Percentiles rank a stretch among this genome's conserved stretches.
phyloP scores from a whole-genome alignment of 1,284 basidiomycete genomes.

The Irpex sp. region DNA sequence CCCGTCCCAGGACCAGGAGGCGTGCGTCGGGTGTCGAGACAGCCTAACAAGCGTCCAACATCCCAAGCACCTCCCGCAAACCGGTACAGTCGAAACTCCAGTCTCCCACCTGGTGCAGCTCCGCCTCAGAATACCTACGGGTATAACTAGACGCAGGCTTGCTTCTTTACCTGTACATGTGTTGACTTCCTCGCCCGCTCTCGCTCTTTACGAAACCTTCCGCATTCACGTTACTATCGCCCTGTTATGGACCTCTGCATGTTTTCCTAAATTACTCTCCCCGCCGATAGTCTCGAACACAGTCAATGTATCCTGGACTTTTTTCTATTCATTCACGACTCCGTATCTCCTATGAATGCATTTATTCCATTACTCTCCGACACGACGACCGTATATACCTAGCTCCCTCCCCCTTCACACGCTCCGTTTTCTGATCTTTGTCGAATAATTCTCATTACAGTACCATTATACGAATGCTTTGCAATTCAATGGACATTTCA shows the following conservation, averaged over 20 bases:
- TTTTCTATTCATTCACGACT: constrained; percentile 1
- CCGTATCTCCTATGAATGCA: neutral
- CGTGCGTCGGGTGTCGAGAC: constrained; percentile 67
- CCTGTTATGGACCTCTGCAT: neutral
- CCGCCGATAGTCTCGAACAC: neutral
- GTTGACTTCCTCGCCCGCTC: neutral
- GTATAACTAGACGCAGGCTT: constrained; percentile 7
- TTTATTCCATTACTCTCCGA: neutral
- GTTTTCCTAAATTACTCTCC: neutral
- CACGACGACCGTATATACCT: neutral
- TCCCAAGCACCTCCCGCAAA: constrained; percentile 60
- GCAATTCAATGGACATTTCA: neutral
- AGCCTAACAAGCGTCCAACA: constrained; percentile 43
- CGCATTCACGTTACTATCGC: neutral
- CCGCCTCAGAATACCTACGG: constrained; percentile 47
- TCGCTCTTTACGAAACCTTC: neutral
- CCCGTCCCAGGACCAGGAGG: constrained; percentile 75
- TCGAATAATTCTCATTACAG: neutral
- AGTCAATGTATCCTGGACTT: neutral
- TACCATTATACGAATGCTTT: neutral
- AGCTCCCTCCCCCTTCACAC: neutral
- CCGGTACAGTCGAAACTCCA: constrained; percentile 48
- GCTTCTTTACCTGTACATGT: neutral
- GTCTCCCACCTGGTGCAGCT: constrained; percentile 72
- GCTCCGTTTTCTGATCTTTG: neutral